Evolutionary conservation across 331 rosid genomes (phyloP).

Genomic region (Malus hybrid): DNA sequence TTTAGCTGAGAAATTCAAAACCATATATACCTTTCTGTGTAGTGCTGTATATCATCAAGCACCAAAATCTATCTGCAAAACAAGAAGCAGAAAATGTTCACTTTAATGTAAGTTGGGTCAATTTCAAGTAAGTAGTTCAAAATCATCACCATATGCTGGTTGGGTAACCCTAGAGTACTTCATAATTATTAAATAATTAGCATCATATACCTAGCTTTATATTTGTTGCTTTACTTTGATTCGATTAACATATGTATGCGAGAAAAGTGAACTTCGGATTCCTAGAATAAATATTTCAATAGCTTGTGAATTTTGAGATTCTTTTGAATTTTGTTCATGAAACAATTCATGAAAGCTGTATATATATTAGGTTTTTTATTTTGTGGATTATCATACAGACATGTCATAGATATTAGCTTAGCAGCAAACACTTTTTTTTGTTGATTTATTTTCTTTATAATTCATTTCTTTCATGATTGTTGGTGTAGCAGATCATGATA

Average conservation of each 20-base stretch:
- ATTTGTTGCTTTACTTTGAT: not conserved
- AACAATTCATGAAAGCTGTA: not conserved
- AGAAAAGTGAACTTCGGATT: not conserved
- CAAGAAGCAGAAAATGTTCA: not conserved
- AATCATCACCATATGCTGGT: not conserved
- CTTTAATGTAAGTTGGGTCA: constrained; percentile 6
- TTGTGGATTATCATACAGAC: not conserved
- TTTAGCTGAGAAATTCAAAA: not conserved
- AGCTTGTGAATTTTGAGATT: not conserved
- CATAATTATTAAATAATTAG: not conserved
- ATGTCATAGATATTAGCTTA: not conserved
- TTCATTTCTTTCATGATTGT: not conserved
- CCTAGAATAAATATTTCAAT: not conserved
- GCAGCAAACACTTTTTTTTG: not conserved
- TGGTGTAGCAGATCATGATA: not conserved
- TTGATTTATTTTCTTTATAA: not conserved
- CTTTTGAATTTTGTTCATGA: not conserved
- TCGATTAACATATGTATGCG: too few species aligned
- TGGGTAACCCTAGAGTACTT: not conserved
- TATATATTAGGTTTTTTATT: not conserved
- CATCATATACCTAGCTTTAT: not conserved
- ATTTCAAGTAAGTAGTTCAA: not conserved
- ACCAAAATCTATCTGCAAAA: not conserved
- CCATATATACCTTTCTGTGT: not conserved
- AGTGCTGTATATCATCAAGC: not conserved